These are phyloP conservation scores for Lecanicillium sp. DNA, from an alignment of 2,329 filamentous ascomycete genomes.

Conservation along the genomic window DNA sequence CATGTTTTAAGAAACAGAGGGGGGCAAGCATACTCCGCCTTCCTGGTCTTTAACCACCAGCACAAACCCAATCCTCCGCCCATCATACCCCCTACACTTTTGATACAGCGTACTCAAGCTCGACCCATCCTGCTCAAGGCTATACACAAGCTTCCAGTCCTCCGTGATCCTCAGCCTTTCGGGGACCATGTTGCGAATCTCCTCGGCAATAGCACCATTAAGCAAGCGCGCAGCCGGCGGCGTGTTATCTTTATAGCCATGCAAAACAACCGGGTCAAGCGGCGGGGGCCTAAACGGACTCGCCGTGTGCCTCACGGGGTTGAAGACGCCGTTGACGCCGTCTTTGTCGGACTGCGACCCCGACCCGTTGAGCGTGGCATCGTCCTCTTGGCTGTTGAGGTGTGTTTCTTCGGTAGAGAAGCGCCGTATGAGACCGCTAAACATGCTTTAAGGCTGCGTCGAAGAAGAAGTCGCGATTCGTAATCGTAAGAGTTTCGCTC, in stretches of 20 bases:
- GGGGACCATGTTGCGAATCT: slow-evolving; percentile 83
- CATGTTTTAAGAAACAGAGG: no score
- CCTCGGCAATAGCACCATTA: slow-evolving; percentile 69
- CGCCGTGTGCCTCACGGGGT: slow-evolving; percentile 42
- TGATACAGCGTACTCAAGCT: slow-evolving; percentile 81
- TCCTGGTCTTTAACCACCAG: slow-evolving; percentile 74
- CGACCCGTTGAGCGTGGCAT: slow-evolving; percentile 12
- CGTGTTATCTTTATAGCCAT: slow-evolving; percentile 56
- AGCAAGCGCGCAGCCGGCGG: slow-evolving; percentile 56
- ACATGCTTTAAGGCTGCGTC: slow-evolving; percentile 25
- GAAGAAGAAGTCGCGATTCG: no score
- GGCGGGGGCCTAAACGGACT: slow-evolving; percentile 85
- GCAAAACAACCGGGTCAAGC: slow-evolving; percentile 68
- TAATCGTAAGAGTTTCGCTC: no score
- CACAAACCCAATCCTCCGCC: slow-evolving; percentile 76
- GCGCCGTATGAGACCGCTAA: slow-evolving; percentile 59
- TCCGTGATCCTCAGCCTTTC: slow-evolving; percentile 80
- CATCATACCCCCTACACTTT: slow-evolving; percentile 58
- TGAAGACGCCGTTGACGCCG: slow-evolving; percentile 50
- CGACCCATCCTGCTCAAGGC: slow-evolving; percentile 84
- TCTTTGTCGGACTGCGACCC: slow-evolving; percentile 22
- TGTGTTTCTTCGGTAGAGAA: slow-evolving; percentile 44
- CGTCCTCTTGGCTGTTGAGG: slow-evolving; percentile 20
- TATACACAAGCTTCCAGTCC: slow-evolving; percentile 80
- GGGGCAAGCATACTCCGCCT: slow-evolving; percentile 55